phyloP scores from a whole-genome alignment of 2,329 filamentous ascomycete genomes.

The Fusarium pilosicola region DNA sequence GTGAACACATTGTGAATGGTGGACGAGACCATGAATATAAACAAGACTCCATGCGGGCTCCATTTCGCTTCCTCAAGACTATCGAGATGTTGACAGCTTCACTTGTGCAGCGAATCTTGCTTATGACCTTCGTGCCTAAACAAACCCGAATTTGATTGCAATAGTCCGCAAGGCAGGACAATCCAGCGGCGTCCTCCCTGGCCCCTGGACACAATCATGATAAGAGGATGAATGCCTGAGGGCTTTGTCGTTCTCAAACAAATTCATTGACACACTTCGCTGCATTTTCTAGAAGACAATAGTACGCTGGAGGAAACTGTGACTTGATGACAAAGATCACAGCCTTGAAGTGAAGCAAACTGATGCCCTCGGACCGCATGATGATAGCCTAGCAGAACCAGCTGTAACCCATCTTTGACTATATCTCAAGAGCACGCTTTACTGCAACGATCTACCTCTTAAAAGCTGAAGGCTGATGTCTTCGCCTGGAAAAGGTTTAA shows the following conservation, averaged over 20 bases:
- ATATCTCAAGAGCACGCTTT: not conserved
- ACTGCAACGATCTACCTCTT: not conserved
- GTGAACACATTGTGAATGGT: constrained; percentile 27
- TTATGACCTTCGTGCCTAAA: not conserved
- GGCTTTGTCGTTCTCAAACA: not conserved
- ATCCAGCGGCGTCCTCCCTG: too few species aligned
- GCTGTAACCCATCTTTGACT: not conserved
- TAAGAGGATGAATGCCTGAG: not conserved
- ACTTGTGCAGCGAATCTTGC: not conserved
- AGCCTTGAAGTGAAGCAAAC: not conserved
- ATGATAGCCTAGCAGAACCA: not conserved
- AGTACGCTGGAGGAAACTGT: not conserved
- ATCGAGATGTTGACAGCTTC: not conserved
- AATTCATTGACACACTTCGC: too few species aligned
- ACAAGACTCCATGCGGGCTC: constrained; percentile 27
- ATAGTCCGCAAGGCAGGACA: not conserved
- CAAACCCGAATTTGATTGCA: too few species aligned
- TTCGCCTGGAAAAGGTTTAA: not conserved
- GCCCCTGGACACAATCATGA: not conserved
- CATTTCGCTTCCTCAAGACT: constrained; percentile 1
- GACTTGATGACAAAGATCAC: not conserved
- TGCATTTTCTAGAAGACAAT: not conserved
- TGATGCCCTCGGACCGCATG: not conserved
- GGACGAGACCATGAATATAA: constrained; percentile 37
- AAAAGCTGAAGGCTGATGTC: not conserved